Evolutionary conservation across 1,139 yeast species (phyloP).

Genomic region (Candida tropicalis): DNA sequence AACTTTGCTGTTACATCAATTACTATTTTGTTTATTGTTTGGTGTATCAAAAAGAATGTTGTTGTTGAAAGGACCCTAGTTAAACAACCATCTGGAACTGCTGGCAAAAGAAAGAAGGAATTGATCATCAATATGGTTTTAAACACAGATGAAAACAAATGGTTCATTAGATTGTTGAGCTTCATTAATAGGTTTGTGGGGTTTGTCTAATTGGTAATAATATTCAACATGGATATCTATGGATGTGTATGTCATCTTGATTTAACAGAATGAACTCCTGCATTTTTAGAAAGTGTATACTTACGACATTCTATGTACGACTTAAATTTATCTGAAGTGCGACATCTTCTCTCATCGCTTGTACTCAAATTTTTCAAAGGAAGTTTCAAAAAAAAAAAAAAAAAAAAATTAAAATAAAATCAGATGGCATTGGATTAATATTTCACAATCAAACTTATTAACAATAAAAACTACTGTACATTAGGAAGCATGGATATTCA

Average conservation of each 20-base stretch:
- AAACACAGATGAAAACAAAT: conserved; percentile 48
- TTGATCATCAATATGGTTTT: conserved; percentile 48
- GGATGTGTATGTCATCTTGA: neutral
- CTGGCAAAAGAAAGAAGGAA: conserved; percentile 34
- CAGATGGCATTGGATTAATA: neutral
- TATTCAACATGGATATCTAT: neutral
- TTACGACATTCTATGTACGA: conserved; percentile 3
- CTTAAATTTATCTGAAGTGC: neutral
- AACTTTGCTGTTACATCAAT: conserved; percentile 41
- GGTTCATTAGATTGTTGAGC: conserved; percentile 45
- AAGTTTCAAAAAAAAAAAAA: neutral
- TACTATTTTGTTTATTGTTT: conserved; percentile 43
- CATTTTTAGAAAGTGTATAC: neutral
- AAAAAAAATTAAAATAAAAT: neutral
- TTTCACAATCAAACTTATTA: conserved; percentile 1
- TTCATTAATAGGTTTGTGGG: conserved; percentile 48
- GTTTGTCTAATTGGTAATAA: conserved; percentile 32
- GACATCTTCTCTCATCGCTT: conserved; percentile 4
- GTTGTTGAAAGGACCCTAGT: conserved; percentile 44
- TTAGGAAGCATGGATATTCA: conserved; percentile 70
- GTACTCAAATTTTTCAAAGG: neutral
- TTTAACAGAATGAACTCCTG: neutral
- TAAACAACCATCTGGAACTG: conserved; percentile 28
- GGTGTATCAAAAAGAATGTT: conserved; percentile 49
- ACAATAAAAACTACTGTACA: neutral